Conservation (phyloP, 2,329 filamentous ascomycete genomes). For the Mollisia scopiformis region DNA sequence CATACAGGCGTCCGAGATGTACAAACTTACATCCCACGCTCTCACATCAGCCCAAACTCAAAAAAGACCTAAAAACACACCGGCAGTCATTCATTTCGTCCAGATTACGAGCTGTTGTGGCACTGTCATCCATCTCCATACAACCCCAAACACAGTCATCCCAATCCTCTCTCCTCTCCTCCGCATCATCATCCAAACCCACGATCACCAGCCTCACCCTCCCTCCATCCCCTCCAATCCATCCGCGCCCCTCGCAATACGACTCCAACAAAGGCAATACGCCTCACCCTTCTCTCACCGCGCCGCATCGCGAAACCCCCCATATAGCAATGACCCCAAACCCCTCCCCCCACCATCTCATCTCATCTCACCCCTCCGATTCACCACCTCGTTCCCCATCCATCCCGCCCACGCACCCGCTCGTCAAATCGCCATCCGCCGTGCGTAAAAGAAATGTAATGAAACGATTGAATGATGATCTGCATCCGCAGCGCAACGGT, state of each 20-base stretch:
- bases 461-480: not conserved
- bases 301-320: not conserved
- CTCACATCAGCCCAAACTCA: slow-evolving; percentile 4
- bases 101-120: not conserved
- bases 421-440: too few species aligned
- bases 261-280: too few species aligned
- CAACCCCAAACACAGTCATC: not conserved
- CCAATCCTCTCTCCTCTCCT: not conserved
- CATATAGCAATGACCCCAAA: too few species aligned
- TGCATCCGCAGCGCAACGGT: not conserved
- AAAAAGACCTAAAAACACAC: not conserved
- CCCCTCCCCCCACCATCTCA: not conserved
- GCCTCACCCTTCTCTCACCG: too few species aligned
- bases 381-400: not conserved
- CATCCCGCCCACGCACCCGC: not conserved
- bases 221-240: not conserved
- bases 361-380: not conserved
- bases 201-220: not conserved
- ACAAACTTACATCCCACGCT: not conserved
- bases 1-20: too few species aligned
- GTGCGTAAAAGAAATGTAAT: too few species aligned
- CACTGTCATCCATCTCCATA: not conserved
- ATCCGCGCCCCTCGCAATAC: not conserved
- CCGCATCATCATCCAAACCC: not conserved
- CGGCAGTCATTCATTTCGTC: not conserved